These are phyloP conservation scores for Cinchona pubescens DNA, from an alignment of 257 asterid species.

Conservation along the genomic window DNA sequence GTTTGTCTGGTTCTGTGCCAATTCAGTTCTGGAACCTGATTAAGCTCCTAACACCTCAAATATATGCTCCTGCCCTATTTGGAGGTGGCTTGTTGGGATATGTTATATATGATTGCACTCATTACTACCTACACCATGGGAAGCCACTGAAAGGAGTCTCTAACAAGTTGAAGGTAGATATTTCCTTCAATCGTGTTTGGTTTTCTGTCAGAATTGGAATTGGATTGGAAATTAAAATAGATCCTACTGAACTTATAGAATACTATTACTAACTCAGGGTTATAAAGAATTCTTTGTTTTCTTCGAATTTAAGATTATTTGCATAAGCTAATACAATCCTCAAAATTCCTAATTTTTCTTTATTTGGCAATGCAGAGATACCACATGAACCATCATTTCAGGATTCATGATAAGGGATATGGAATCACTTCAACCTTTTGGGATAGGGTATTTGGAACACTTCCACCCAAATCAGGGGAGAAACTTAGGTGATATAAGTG, in stretches of 20 bases:
- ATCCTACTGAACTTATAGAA: background rate
- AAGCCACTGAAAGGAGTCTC: conserved; percentile 55
- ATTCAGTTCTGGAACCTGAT: conserved; percentile 56
- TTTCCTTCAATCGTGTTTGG: no score
- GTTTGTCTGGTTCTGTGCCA: background rate
- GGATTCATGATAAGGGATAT: conserved; percentile 63
- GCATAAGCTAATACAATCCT: background rate
- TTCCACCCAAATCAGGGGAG: conserved; percentile 48
- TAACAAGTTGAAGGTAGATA: conserved; percentile 56
- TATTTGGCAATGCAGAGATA: conserved; percentile 37
- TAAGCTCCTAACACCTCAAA: conserved; percentile 43
- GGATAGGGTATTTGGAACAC: conserved; percentile 78
- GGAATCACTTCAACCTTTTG: conserved; percentile 79
- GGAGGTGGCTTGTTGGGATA: conserved; percentile 79
- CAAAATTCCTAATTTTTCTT: background rate
- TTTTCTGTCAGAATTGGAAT: no score
- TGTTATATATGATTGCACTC: conserved; percentile 72
- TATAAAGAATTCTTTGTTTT: background rate
- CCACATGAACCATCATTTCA: conserved; percentile 85
- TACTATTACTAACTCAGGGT: no score
- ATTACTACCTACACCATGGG: conserved; percentile 76
- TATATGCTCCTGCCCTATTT: conserved; percentile 46
- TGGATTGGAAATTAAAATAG: background rate
- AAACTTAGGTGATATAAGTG: conserved; percentile 27
- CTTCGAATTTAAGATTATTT: background rate